Percentiles rank a stretch among this genome's conserved stretches.
These are phyloP conservation scores for Candida nemodendra DNA, from an alignment of 805 yeast genomes.

Conservation along the genomic window DNA sequence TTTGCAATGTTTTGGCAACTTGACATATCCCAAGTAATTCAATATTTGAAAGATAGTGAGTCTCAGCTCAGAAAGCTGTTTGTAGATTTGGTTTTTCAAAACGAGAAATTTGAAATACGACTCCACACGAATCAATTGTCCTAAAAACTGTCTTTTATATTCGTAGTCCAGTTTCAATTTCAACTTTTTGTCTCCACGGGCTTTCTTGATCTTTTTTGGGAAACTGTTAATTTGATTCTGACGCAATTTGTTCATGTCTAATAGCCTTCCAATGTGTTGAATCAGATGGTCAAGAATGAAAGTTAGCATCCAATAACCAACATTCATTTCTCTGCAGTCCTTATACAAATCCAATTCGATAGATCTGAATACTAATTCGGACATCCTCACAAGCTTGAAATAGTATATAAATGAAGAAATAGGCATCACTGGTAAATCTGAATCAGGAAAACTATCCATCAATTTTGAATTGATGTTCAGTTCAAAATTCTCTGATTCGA, in stretches of 20 bases:
- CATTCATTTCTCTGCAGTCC: conserved; percentile 58
- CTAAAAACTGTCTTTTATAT: conserved; percentile 10
- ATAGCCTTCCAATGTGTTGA: conserved; percentile 22
- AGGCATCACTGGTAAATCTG: conserved; percentile 50
- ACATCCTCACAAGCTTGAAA: conserved; percentile 68
- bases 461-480: conserved; percentile 33
- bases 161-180: conserved; percentile 25
- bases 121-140: conserved; percentile 13
- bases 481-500: conserved; percentile 66
- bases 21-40: conserved; percentile 22
- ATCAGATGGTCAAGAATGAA: conserved; percentile 30
- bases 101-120: conserved; percentile 14
- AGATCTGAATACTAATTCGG: conserved; percentile 68
- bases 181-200: conserved; percentile 26
- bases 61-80: conserved; percentile 21
- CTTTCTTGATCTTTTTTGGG: conserved; percentile 26
- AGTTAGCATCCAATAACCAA: conserved; percentile 67
- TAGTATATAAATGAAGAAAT: conserved; percentile 68
- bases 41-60: conserved; percentile 26
- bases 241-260: conserved; percentile 20
- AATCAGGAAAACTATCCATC: conserved; percentile 35
- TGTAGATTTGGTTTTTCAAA: conserved; percentile 13
- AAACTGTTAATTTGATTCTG: conserved; percentile 18
- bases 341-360: conserved; percentile 73
- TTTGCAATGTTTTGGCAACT: conserved; percentile 29